These are phyloP conservation scores for Aspergillus brunneoviolaceus DNA, from an alignment of 2,329 filamentous ascomycete species.

Conservation along the genomic window DNA sequence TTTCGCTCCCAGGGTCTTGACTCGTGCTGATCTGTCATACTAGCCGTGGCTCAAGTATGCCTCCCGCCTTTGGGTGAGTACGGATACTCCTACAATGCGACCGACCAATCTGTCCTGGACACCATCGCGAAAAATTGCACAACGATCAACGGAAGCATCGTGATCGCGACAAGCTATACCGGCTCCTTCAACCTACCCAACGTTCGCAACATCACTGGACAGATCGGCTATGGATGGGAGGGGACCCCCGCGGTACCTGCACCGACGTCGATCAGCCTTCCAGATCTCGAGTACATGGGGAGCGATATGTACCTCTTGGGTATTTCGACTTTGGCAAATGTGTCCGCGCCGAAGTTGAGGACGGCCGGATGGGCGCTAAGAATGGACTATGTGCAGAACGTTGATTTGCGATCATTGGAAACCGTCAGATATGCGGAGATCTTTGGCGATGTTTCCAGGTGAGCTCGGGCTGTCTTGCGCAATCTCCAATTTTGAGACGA, in stretches of 20 bases:
- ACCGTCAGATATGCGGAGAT: background rate
- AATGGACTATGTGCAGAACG: background rate
- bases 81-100: background rate
- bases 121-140: background rate
- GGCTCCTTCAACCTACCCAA: background rate
- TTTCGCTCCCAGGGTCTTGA: too few relatives aligned
- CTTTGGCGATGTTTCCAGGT: background rate
- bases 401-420: background rate
- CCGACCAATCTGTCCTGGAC: background rate
- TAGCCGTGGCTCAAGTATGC: background rate
- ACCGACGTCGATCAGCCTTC: background rate
- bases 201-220: background rate
- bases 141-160: background rate
- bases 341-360: background rate
- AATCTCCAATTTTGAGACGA: background rate
- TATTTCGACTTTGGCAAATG: background rate
- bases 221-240: background rate
- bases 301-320: background rate
- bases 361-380: background rate
- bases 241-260: background rate
- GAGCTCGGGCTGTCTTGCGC: background rate
- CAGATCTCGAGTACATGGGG: background rate
- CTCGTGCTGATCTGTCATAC: background rate
- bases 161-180: background rate
- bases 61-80: background rate